Percentiles rank a stretch among this genome's conserved stretches.
Evolutionary conservation across 2,329 filamentous ascomycete genomes (phyloP).

Genomic region (Xylaria sp.): DNA sequence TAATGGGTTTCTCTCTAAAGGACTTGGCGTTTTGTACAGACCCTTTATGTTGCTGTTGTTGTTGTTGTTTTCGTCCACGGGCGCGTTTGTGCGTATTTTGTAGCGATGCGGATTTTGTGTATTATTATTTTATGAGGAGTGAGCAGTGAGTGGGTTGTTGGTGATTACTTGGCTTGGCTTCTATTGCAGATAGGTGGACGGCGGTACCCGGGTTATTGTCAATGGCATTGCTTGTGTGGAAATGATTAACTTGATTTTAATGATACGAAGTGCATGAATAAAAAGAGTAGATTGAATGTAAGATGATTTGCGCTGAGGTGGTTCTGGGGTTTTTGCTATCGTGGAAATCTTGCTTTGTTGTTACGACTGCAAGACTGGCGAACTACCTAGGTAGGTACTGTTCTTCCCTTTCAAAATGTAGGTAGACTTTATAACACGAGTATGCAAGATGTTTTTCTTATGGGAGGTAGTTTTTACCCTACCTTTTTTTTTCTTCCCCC

Average conservation of each 20-base stretch:
- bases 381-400: too few relatives aligned
- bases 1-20: constrained; percentile 14
- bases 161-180: neutral
- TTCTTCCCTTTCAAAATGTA: too few relatives aligned
- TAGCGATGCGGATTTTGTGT: neutral
- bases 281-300: too few relatives aligned
- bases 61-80: neutral
- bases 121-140: neutral
- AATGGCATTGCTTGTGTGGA: neutral
- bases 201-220: neutral
- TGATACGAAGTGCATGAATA: too few relatives aligned
- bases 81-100: neutral
- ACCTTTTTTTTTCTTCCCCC: too few relatives aligned
- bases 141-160: neutral
- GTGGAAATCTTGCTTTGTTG: too few relatives aligned
- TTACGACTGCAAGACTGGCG: too few relatives aligned
- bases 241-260: neutral
- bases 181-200: neutral
- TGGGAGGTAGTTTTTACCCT: too few relatives aligned
- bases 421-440: too few relatives aligned
- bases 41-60: neutral
- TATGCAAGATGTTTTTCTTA: too few relatives aligned
- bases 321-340: too few relatives aligned
- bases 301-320: too few relatives aligned
- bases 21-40: constrained; percentile 10